Percentiles rank a stretch among this genome's conserved stretches.
These are phyloP conservation scores for Phytophthora cryptogea DNA, from an alignment of 352 stramenopile genomes.

Conservation along the genomic window DNA sequence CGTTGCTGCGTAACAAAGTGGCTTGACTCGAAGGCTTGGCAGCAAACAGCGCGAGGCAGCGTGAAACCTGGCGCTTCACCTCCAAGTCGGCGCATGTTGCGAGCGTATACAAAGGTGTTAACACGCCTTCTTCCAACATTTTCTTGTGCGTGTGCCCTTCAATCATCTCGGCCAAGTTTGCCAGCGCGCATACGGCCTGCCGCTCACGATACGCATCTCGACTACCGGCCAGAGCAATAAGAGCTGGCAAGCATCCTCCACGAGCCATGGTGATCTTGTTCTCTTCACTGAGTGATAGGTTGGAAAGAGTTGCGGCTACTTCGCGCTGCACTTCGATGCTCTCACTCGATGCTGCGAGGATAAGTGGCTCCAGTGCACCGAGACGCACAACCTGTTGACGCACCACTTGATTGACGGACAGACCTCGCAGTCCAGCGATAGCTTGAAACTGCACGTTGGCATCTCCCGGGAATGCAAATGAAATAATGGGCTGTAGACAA, in stretches of 20 bases:
- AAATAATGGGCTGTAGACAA: slow-evolving; percentile 93
- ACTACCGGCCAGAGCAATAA: slow-evolving; percentile 89
- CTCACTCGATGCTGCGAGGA: slow-evolving; percentile 88
- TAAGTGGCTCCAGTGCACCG: slow-evolving; percentile 94
- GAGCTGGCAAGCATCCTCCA: slow-evolving; percentile 91
- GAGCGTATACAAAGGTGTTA: slow-evolving; percentile 91
- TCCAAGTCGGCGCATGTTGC: slow-evolving; percentile 78
- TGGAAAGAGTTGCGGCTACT: slow-evolving; percentile 93
- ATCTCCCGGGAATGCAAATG: slow-evolving; percentile 93
- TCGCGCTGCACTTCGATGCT: slow-evolving; percentile 96
- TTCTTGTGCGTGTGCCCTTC: slow-evolving; percentile 95
- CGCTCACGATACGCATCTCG: slow-evolving; percentile 91
- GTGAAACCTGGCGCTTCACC: slow-evolving; percentile 91
- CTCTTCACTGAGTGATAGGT: slow-evolving; percentile 94
- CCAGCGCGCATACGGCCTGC: slow-evolving; percentile 92
- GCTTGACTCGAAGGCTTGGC: slow-evolving; percentile 92
- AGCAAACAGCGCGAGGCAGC: slow-evolving; percentile 93
- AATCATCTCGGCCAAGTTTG: slow-evolving; percentile 96
- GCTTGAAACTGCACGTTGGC: slow-evolving; percentile 97
- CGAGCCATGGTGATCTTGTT: slow-evolving; percentile 97
- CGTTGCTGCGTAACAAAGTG: slow-evolving; percentile 85
- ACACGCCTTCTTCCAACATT: slow-evolving; percentile 92
- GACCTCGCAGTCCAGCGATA: slow-evolving; percentile 91
- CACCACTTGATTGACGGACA: slow-evolving; percentile 91
- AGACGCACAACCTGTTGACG: slow-evolving; percentile 91